Evolutionary conservation across 768 basidiomycete genomes (phyloP).

Genomic region (Glaciozyma martinii): DNA sequence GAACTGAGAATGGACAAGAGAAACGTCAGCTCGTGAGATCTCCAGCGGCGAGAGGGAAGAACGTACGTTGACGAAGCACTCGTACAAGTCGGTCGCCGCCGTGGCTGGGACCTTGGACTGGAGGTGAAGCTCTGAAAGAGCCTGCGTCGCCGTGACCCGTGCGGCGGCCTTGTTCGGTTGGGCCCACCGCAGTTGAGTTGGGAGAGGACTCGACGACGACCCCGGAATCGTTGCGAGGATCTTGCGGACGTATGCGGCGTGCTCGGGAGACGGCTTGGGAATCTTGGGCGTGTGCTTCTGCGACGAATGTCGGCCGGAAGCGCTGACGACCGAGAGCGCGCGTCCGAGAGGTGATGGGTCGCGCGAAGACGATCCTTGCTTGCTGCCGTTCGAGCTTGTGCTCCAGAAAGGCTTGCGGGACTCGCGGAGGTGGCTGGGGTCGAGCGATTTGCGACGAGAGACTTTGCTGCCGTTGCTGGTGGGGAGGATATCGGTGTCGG

Average conservation of each 20-base stretch:
- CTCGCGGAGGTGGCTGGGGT: slow-evolving; percentile 16
- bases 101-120: background rate
- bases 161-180: slow-evolving; percentile 14
- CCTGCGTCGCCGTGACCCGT: background rate
- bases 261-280: slow-evolving; percentile 28
- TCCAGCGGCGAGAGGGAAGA: too few species aligned
- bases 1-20: slow-evolving; percentile 55
- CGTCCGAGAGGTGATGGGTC: slow-evolving; percentile 27
- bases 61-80: slow-evolving; percentile 45
- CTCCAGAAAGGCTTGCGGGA: background rate
- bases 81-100: slow-evolving; percentile 41
- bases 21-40: too few species aligned
- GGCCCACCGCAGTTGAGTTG: slow-evolving; percentile 28
- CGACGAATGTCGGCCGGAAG: background rate
- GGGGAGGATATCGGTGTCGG: background rate
- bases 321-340: slow-evolving; percentile 9
- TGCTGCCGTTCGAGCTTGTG: background rate
- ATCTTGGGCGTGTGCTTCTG: slow-evolving; percentile 18
- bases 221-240: slow-evolving; percentile 33
- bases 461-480: background rate
- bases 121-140: background rate
- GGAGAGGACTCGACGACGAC: slow-evolving; percentile 13
- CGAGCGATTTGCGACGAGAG: slow-evolving; percentile 27
- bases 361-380: background rate
- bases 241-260: slow-evolving; percentile 32